A percentile compares a stretch with the other conserved stretches of the same genome.
These are phyloP conservation scores for Fusarium coicis DNA, from an alignment of 2,329 filamentous ascomycete genomes.

Conservation along the genomic window DNA sequence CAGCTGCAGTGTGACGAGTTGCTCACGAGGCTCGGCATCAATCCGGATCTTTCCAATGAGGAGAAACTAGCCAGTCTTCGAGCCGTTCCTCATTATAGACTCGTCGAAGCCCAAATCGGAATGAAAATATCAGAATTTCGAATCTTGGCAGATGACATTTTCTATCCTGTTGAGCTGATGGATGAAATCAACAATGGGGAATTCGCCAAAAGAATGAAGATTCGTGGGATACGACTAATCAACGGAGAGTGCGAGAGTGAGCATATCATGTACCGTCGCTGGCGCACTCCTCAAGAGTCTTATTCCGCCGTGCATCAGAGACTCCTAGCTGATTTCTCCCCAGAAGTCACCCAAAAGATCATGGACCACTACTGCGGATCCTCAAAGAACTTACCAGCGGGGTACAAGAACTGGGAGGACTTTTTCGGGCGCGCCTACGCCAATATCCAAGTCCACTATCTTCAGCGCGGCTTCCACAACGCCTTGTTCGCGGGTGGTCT, in stretches of 20 bases:
- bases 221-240: not conserved
- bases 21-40: not conserved
- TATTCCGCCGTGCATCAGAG: not conserved
- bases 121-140: not conserved
- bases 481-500: not conserved
- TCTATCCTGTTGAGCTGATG: not conserved
- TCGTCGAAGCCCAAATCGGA: not conserved
- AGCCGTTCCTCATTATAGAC: not conserved
- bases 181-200: not conserved
- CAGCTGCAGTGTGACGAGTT: not conserved
- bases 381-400: not conserved
- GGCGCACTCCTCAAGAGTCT: not conserved
- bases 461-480: not conserved
- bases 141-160: not conserved
- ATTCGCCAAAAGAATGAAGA: not conserved
- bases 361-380: not conserved
- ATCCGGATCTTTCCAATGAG: fast-evolving
- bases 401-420: not conserved
- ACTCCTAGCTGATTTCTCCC: not conserved
- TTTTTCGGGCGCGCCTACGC: not conserved
- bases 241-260: not conserved
- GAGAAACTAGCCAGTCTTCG: not conserved
- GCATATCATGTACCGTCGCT: not conserved
- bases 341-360: not conserved
- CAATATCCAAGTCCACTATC: not conserved